A percentile compares a stretch with the other conserved stretches of the same genome.
Conservation (phyloP, 306 rosid species). For the Castanospermum australe region DNA sequence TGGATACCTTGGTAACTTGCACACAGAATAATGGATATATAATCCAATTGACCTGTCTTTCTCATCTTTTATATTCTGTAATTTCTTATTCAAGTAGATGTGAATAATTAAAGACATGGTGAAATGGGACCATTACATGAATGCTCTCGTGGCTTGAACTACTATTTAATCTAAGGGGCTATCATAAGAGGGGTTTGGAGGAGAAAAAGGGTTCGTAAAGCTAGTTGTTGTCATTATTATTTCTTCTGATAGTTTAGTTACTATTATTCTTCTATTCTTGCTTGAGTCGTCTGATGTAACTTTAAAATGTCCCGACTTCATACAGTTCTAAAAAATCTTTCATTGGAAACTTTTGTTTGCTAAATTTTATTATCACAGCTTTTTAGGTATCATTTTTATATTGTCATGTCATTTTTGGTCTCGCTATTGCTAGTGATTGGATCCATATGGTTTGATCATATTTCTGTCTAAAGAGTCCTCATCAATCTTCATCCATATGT, state of each 20-base stretch:
- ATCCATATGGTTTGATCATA: constrained; percentile 26
- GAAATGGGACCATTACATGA: constrained; percentile 23
- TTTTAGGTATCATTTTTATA: constrained; percentile 14
- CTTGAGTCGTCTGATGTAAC: constrained; percentile 15
- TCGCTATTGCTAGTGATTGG: constrained; percentile 13
- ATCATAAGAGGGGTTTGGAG: background rate
- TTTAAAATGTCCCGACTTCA: background rate
- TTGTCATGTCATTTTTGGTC: background rate
- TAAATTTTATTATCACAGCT: constrained; percentile 22
- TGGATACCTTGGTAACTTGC: constrained; percentile 10
- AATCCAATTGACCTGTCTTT: constrained; percentile 26
- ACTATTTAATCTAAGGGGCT: background rate
- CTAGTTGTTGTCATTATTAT: constrained; percentile 21
- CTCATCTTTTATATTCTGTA: constrained; percentile 1
- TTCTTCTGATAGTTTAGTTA: background rate
- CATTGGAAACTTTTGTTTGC: constrained; percentile 9
- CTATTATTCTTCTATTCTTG: background rate
- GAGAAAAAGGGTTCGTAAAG: background rate
- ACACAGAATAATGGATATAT: constrained; percentile 20
- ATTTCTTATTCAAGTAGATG: constrained; percentile 6
- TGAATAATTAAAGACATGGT: background rate
- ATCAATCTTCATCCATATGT: constrained; percentile 20
- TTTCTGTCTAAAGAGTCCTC: constrained; percentile 14
- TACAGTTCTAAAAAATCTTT: background rate
- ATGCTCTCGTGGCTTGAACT: background rate